Base-by-base conservation (phyloP, 2,329 filamentous ascomycete species). In the Aspergillus niger region DNA sequence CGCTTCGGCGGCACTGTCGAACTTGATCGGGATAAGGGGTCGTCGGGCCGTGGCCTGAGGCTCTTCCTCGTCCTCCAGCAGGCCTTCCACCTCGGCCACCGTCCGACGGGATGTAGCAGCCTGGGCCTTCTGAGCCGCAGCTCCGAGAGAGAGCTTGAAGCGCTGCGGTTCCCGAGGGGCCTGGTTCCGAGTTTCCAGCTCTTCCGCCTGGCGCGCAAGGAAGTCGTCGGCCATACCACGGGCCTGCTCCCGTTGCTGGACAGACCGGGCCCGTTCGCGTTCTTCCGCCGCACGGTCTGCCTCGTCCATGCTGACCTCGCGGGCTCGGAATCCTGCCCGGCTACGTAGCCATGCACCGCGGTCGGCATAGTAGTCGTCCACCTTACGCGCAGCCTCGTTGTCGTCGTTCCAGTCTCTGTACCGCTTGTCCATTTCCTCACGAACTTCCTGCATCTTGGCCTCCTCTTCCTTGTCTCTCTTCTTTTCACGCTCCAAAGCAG, bases 61-160 rank as follows among this genome's bases (percentile, higher is more conserved):
- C 64, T 95, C 91, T 72, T 98, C 95, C 76, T 98, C 95, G 76
- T 98, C 93, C 78, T 98, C 95, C 65, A 99, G 82, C 0, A 99
- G 82, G 32, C 92, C 92, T 80, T 98, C 95, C 58, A 99, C 91
- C 73, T 99, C 95, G 59, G 92, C 92, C 63, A 96, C 89, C 0
- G 92, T 96, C 62, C 92, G 89, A 61, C 91, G 86, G 60, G 85
- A 82, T 53, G 81, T 81, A 17, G 80, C 78, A 5, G 83, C 82
- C 57, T 85, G 83, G 15, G 83, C 84, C 71, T 86, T 92, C 74
- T 96, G 92, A 0, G 92, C 91, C 0, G 93, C 91, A 0, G 92
- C 92, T 57, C 93, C 93, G 26, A 98, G 88, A 1, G 92, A 97
- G 59, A 98, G 85, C 76, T 97, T 98, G 85, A 98, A 96, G 24